These are phyloP conservation scores for Fusarium sp. DNA, from an alignment of 2,329 filamentous ascomycete genomes.

Conservation along the genomic window DNA sequence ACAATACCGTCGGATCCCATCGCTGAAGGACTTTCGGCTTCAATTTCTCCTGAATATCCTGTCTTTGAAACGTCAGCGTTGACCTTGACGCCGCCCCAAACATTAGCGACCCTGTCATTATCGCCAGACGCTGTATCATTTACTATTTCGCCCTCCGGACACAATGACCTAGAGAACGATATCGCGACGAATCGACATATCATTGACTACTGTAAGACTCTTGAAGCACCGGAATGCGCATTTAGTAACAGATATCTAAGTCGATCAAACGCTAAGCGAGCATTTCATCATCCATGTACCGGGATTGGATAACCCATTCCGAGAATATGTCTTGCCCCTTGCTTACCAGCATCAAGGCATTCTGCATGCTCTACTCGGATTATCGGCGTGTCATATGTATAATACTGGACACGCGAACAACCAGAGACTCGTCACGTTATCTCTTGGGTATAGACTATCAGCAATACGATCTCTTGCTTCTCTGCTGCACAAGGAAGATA, in stretches of 20 bases:
- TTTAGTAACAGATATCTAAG: slow-evolving; percentile 5
- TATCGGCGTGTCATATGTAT: slow-evolving; percentile 42
- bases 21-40: background rate
- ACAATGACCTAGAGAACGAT: slow-evolving; percentile 3
- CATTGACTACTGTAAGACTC: slow-evolving; percentile 20
- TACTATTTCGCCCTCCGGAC: background rate
- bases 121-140: background rate
- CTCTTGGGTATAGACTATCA: slow-evolving; percentile 38
- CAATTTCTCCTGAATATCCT: background rate
- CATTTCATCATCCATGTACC: slow-evolving; percentile 31
- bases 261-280: slow-evolving; percentile 35
- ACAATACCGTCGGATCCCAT: rapidly evolving
- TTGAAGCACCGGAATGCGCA: rapidly evolving
- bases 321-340: slow-evolving; percentile 37
- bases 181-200: slow-evolving; percentile 3
- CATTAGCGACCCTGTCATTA: background rate
- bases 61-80: background rate
- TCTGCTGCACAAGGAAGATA: slow-evolving; percentile 33
- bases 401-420: slow-evolving; percentile 18
- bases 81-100: background rate
- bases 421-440: slow-evolving; percentile 15
- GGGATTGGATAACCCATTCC: slow-evolving; percentile 39
- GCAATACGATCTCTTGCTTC: slow-evolving; percentile 36
- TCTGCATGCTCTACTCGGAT: slow-evolving; percentile 42
- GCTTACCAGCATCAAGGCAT: slow-evolving; percentile 41